Evolutionary conservation across 257 asterid genomes (phyloP).

Genomic region (Nicotiana attenuata): DNA sequence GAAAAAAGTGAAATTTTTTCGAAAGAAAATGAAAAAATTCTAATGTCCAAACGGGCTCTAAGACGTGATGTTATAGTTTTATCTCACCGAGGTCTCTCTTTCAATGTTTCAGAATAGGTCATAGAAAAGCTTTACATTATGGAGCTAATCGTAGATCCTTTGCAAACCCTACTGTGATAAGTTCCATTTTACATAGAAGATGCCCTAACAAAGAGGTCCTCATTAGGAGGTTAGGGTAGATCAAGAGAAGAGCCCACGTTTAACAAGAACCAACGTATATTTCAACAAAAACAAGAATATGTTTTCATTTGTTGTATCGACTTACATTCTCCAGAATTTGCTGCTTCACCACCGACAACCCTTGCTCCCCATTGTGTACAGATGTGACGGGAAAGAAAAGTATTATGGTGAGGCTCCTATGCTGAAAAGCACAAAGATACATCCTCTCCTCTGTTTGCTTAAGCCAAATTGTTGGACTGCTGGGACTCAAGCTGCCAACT

Average conservation of each 20-base stretch:
- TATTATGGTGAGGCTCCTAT: constrained; percentile 68
- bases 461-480: constrained; percentile 71
- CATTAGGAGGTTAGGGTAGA: not conserved
- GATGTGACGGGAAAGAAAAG: constrained; percentile 76
- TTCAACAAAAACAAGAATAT: not conserved
- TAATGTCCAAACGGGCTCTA: too few relatives aligned
- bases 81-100: not conserved
- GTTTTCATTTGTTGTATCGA: not conserved
- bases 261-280: constrained; percentile 1
- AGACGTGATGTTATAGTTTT: not conserved
- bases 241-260: not conserved
- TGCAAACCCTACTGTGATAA: not conserved
- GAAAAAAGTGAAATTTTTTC: too few relatives aligned
- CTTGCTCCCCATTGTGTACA: constrained; percentile 66
- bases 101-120: not conserved
- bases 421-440: constrained; percentile 81
- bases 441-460: constrained; percentile 69
- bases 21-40: too few relatives aligned
- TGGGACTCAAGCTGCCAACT: constrained; percentile 43
- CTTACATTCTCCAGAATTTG: constrained; percentile 78
- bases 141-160: not conserved
- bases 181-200: not conserved
- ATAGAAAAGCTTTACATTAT: not conserved
- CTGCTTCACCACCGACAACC: constrained; percentile 68
- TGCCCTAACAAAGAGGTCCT: not conserved